A percentile compares a stretch with the other conserved stretches of the same genome.
Conservation (phyloP, 1,139 yeast genomes). For the Pichia sp. region DNA sequence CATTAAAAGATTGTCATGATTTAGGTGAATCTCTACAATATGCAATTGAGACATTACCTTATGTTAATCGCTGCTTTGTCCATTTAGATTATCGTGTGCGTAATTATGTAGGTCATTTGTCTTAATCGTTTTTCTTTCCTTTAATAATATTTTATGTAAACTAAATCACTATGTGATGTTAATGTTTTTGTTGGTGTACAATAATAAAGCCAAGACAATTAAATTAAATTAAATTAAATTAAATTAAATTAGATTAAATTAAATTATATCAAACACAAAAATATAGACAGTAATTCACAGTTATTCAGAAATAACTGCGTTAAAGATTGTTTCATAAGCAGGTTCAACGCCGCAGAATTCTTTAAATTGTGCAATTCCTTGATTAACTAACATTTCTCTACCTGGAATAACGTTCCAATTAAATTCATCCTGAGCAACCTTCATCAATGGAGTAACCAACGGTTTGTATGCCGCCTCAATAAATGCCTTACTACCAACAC, state of each 20-base stretch:
- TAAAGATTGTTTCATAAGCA: conserved; percentile 53
- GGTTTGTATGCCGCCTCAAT: conserved; percentile 96
- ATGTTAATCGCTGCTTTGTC: conserved; percentile 75
- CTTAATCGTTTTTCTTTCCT: background rate
- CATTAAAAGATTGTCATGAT: conserved; percentile 67
- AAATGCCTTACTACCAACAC: conserved; percentile 45
- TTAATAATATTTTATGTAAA: background rate
- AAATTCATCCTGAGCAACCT: conserved; percentile 52
- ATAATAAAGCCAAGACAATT: too few species aligned
- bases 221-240: background rate
- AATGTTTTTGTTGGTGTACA: too few species aligned
- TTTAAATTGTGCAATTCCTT: conserved; percentile 82
- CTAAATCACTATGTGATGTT: too few species aligned
- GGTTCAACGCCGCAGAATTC: conserved; percentile 69
- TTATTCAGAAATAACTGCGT: conserved; percentile 42
- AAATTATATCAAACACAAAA: background rate
- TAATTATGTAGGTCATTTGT: conserved; percentile 44
- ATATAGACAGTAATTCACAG: background rate
- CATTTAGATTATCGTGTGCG: conserved; percentile 67
- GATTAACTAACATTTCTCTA: conserved; percentile 83
- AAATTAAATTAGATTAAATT: background rate
- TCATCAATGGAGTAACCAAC: conserved; percentile 75
- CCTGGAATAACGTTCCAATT: conserved; percentile 79
- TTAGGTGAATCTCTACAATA: conserved; percentile 77
- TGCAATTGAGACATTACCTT: conserved; percentile 69